Evolutionary conservation across 257 asterid species (phyloP).

Genomic region (Capsicum pubescens): DNA sequence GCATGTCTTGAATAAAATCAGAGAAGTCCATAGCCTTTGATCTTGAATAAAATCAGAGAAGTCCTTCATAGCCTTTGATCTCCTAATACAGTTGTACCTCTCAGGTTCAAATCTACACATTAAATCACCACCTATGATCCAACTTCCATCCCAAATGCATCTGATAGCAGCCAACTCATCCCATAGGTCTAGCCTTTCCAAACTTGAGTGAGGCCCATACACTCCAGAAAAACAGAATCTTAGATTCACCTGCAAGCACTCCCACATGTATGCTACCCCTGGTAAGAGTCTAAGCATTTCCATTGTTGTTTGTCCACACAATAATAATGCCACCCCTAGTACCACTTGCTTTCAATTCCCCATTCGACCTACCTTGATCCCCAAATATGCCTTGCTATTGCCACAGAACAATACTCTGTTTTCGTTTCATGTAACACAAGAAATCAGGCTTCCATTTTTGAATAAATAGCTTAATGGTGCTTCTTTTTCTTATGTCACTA

Average conservation of each 20-base stretch:
- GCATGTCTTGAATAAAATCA: neutral
- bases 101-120: neutral
- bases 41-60: neutral
- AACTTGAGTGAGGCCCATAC: neutral
- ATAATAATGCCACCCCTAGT: neutral
- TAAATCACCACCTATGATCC: neutral
- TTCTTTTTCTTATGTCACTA: neutral
- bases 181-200: neutral
- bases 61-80: neutral
- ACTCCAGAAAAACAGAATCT: neutral
- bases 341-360: conserved; percentile 4
- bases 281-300: neutral
- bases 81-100: neutral
- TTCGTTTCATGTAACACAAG: neutral
- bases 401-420: neutral
- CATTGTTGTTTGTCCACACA: neutral
- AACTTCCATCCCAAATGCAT: neutral
- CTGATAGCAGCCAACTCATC: neutral
- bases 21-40: neutral
- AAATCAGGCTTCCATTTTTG: neutral
- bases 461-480: neutral
- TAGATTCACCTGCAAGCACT: neutral
- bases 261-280: neutral
- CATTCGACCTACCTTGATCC: neutral
- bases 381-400: neutral